A percentile compares a stretch with the other conserved stretches of the same genome.
phyloP scores from a whole-genome alignment of 306 rosid species.

The Rubus idaeus region DNA sequence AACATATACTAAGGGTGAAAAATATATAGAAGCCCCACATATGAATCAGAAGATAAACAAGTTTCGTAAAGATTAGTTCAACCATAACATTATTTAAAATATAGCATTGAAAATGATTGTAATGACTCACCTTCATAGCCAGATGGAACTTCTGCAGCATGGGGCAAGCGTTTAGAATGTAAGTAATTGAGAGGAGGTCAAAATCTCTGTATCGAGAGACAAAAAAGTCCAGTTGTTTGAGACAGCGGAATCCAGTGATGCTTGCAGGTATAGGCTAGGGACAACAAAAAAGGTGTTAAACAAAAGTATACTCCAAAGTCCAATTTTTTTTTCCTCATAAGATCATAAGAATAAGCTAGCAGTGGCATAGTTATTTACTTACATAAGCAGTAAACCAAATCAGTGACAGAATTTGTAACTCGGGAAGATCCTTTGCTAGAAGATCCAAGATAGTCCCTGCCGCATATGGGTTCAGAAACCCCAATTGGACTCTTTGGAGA shows the following conservation, averaged over 20 bases:
- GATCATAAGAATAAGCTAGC: neutral
- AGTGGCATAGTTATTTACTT: neutral
- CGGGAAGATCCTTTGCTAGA: neutral
- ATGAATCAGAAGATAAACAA: neutral
- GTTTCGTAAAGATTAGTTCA: neutral
- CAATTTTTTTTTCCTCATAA: too few species aligned
- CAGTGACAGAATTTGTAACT: neutral
- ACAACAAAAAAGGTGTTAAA: neutral
- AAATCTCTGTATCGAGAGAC: neutral
- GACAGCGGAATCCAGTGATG: neutral
- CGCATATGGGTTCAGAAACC: neutral
- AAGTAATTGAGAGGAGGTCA: neutral
- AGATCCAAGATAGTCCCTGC: neutral
- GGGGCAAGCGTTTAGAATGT: neutral
- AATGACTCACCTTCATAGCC: neutral
- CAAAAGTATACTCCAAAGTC: neutral
- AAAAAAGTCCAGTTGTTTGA: neutral
- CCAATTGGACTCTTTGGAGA: neutral
- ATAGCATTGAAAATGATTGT: neutral
- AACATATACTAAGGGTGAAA: neutral
- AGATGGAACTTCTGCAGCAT: neutral
- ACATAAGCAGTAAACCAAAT: neutral
- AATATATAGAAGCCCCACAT: neutral
- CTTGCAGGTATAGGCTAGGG: neutral
- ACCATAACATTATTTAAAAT: too few species aligned